Conservation (phyloP, 1,139 yeast genomes). For the Debaryomyces subglobosus region DNA sequence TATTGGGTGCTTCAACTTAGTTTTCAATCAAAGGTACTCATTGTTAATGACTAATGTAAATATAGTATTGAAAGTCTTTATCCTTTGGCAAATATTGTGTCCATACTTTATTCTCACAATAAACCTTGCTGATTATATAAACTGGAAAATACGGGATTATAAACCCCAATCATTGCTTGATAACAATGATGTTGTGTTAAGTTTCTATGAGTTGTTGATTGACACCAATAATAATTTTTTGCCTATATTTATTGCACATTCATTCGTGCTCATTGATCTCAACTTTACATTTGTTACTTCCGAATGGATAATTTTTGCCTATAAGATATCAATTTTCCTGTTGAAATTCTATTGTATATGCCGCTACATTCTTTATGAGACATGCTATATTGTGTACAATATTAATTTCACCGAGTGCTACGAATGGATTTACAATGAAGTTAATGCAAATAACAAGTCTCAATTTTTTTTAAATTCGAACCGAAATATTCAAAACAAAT, state of each 20-base stretch:
- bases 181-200: neutral
- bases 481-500: neutral
- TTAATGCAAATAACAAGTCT: neutral
- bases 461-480: neutral
- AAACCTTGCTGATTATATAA: slow-evolving; percentile 15
- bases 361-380: slow-evolving; percentile 26
- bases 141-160: neutral
- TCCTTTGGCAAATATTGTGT: slow-evolving; percentile 16
- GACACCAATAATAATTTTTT: slow-evolving; percentile 29
- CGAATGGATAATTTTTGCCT: slow-evolving; percentile 12
- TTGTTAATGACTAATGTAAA: slow-evolving; percentile 10
- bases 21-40: slow-evolving; percentile 14
- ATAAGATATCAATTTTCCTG: slow-evolving; percentile 21
- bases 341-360: slow-evolving; percentile 30
- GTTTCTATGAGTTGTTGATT: slow-evolving; percentile 15
- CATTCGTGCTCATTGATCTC: slow-evolving; percentile 24
- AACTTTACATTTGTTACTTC: slow-evolving; percentile 18
- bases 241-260: slow-evolving; percentile 31
- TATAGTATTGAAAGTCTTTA: slow-evolving; percentile 10
- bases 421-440: slow-evolving; percentile 10
- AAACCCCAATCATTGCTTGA: neutral
- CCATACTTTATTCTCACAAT: slow-evolving; percentile 20
- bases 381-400: slow-evolving; percentile 19
- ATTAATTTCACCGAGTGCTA: slow-evolving; percentile 7
- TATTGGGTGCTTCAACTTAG: slow-evolving; percentile 16